phyloP scores from a whole-genome alignment of 805 yeast genomes.

The Pichia cephalocereana region DNA sequence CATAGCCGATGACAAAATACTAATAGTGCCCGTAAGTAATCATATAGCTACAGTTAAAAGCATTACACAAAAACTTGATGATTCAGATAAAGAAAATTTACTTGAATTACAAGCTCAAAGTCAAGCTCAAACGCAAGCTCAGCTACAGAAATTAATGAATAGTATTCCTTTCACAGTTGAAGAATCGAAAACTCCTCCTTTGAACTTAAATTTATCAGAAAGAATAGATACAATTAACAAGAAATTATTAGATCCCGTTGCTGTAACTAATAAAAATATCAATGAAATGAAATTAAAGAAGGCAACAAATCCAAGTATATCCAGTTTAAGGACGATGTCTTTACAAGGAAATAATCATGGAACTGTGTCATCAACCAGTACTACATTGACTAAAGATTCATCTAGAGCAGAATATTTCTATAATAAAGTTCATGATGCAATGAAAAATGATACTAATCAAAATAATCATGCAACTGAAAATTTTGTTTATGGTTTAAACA shows the following conservation, averaged over 20 bases:
- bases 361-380: slow-evolving; percentile 20
- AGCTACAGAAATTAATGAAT: not conserved
- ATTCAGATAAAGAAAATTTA: not conserved
- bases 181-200: not conserved
- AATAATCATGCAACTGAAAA: slow-evolving; percentile 84
- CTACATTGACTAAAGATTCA: slow-evolving; percentile 38
- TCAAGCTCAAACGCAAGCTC: not conserved
- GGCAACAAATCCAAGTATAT: slow-evolving; percentile 18
- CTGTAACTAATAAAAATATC: not conserved
- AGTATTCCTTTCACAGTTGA: not conserved
- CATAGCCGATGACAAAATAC: no score
- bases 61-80: not conserved
- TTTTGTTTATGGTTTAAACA: slow-evolving; percentile 74
- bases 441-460: slow-evolving; percentile 69
- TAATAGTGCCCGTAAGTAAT: no score
- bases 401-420: slow-evolving; percentile 91
- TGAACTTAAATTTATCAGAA: not conserved
- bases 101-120: not conserved
- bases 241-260: not conserved
- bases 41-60: not conserved
- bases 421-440: slow-evolving; percentile 89
- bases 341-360: slow-evolving; percentile 12
- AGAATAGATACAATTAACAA: not conserved
- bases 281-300: slow-evolving; percentile 10
- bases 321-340: slow-evolving; percentile 19